Percentiles rank a stretch among this genome's conserved stretches.
Evolutionary conservation across 2,329 filamentous ascomycete species (phyloP).

Genomic region (Hypoxylon sp.): DNA sequence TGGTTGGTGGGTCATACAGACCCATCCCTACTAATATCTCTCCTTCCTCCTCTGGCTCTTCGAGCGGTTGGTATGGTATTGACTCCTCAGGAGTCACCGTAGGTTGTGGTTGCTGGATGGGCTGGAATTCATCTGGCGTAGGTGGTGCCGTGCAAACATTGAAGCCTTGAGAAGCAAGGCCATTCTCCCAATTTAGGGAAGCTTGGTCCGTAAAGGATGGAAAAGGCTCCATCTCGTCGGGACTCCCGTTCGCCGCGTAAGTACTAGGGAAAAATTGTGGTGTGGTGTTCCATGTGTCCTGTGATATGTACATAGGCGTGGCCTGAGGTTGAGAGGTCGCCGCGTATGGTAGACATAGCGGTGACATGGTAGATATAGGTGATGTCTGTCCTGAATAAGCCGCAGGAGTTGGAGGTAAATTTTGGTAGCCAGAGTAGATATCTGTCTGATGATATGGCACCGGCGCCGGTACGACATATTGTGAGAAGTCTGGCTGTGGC

Average conservation of each 20-base stretch:
- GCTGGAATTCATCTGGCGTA: slow-evolving; percentile 72
- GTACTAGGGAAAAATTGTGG: slow-evolving; percentile 54
- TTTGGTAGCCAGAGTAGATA: slow-evolving; percentile 59
- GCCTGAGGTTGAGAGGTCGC: slow-evolving; percentile 51
- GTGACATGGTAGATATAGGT: slow-evolving; percentile 69
- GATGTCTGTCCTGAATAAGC: slow-evolving; percentile 73
- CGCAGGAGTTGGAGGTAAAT: slow-evolving; percentile 67
- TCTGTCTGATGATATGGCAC: slow-evolving; percentile 61
- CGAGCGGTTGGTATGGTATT: slow-evolving; percentile 65
- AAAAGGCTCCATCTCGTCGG: slow-evolving; percentile 54
- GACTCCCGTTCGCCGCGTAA: slow-evolving; percentile 47
- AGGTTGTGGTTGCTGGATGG: slow-evolving; percentile 64
- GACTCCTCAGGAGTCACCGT: slow-evolving; percentile 64
- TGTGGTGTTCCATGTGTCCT: slow-evolving; percentile 58
- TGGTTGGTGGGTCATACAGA: slow-evolving; percentile 81
- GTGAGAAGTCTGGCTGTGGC: slow-evolving; percentile 55
- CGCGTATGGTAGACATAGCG: slow-evolving; percentile 65
- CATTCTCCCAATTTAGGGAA: slow-evolving; percentile 60
- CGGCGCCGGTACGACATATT: slow-evolving; percentile 59
- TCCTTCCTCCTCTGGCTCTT: slow-evolving; percentile 69
- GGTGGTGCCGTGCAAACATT: slow-evolving; percentile 67
- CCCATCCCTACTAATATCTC: slow-evolving; percentile 88
- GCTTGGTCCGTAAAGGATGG: slow-evolving; percentile 49
- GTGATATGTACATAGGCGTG: slow-evolving; percentile 59
- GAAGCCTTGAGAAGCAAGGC: slow-evolving; percentile 62